phyloP scores from a whole-genome alignment of 2,329 filamentous ascomycete genomes.

The Pseudogymnoascus sp. region DNA sequence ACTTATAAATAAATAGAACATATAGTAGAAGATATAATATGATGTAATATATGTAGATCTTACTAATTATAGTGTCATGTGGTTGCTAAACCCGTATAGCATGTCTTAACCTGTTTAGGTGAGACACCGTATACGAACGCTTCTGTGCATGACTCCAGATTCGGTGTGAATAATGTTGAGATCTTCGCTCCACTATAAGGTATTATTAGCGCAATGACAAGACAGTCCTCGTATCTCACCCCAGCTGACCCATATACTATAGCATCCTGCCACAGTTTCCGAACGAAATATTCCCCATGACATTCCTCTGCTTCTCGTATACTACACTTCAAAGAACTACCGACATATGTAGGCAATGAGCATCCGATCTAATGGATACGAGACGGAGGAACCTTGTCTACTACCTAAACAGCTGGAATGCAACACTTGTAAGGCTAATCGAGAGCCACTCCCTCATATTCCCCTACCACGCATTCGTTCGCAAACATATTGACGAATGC shows the following conservation, averaged over 20 bases:
- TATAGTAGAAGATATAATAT: background rate
- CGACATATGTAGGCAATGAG: background rate
- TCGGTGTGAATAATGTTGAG: background rate
- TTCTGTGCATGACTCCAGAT: background rate
- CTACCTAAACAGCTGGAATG: slow-evolving; percentile 41
- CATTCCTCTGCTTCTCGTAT: background rate
- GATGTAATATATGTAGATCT: background rate
- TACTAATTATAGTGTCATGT: background rate
- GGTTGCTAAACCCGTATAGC: background rate
- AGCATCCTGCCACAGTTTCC: background rate
- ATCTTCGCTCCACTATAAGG: background rate
- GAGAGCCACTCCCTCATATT: slow-evolving; percentile 46
- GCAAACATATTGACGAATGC: no score
- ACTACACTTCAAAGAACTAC: background rate
- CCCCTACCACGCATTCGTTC: no score
- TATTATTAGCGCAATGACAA: background rate
- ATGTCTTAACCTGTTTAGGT: background rate
- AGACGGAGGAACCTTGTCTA: slow-evolving; percentile 19
- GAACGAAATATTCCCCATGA: background rate
- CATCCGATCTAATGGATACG: background rate
- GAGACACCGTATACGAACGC: background rate
- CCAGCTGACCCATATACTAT: background rate
- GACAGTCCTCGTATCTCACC: background rate
- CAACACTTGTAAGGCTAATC: slow-evolving; percentile 42
- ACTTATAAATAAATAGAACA: background rate